Evolutionary conservation across 2,329 filamentous ascomycete genomes (phyloP).

Genomic region (Aplosporella prunicola): DNA sequence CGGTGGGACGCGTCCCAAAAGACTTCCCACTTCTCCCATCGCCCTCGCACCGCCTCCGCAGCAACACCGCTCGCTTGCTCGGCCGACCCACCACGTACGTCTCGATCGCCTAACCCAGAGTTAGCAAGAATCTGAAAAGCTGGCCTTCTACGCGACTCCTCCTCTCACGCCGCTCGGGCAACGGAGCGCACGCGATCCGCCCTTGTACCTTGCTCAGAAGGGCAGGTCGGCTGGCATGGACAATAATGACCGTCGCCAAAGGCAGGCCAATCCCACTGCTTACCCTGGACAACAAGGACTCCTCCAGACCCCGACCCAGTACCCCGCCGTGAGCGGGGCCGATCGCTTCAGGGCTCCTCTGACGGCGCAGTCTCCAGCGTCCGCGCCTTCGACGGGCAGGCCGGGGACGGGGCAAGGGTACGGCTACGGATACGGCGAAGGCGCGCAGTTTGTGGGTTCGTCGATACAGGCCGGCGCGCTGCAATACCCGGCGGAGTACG

Average conservation of each 20-base stretch:
- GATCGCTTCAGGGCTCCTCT: conserved; percentile 40
- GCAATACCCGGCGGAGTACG: conserved; percentile 59
- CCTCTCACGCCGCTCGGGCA: conserved; percentile 57
- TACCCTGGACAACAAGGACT: conserved; percentile 47
- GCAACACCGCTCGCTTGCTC: conserved; percentile 8
- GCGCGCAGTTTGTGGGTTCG: conserved; percentile 47
- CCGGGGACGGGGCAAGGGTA: conserved; percentile 33
- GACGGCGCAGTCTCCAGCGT: conserved; percentile 32
- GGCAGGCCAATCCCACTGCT: conserved; percentile 63
- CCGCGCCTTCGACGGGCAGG: conserved; percentile 30
- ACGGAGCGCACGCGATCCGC: conserved; percentile 50
- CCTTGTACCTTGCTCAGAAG: conserved; percentile 45
- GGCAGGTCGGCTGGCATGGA: conserved; percentile 61
- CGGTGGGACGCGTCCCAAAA: conserved; percentile 6
- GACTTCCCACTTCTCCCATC: conserved; percentile 6
- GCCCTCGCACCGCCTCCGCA: conserved; percentile 1
- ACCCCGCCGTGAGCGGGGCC: conserved; percentile 35
- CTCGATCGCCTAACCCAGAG: conserved; percentile 7
- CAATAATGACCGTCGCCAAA: conserved; percentile 61
- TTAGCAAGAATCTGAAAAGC: conserved; percentile 42
- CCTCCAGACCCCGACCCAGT: conserved; percentile 34
- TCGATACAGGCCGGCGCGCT: conserved; percentile 41
- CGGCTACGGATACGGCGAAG: conserved; percentile 45
- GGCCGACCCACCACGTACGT: conserved; percentile 7
- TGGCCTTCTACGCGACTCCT: conserved; percentile 55